Conservation (phyloP, 2,329 filamentous ascomycete species). For the Cucurbitaria berberidis region DNA sequence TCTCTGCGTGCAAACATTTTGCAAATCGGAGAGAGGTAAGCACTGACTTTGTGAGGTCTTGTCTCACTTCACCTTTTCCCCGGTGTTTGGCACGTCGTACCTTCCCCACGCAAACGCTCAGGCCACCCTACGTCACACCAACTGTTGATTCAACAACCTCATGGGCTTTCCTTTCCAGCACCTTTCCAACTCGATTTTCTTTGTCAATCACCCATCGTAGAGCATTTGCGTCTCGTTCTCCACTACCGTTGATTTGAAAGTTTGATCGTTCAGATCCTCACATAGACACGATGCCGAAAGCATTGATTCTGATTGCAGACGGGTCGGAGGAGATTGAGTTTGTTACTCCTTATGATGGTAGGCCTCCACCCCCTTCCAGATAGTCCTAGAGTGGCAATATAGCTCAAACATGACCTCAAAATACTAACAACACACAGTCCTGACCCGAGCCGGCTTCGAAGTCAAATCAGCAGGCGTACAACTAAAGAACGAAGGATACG, state of each 20-base stretch:
- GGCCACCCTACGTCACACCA: slow-evolving; percentile 14
- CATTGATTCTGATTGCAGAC: slow-evolving; percentile 48
- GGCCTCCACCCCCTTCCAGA: slow-evolving; percentile 3
- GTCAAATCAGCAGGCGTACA: slow-evolving; percentile 46
- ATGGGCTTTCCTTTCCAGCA: neutral
- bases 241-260: neutral
- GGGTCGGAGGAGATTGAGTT: slow-evolving; percentile 52
- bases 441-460: slow-evolving; percentile 48
- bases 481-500: slow-evolving; percentile 39
- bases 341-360: slow-evolving; percentile 50
- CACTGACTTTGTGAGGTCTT: neutral
- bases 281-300: slow-evolving; percentile 37
- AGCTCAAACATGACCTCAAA: neutral
- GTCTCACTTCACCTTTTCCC: neutral
- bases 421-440: slow-evolving; percentile 28
- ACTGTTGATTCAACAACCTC: neutral
- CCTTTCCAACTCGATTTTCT: neutral
- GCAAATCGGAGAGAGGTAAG: neutral
- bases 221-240: neutral
- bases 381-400: neutral
- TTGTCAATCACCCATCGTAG: neutral
- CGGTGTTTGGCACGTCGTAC: neutral
- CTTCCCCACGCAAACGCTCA: slow-evolving; percentile 6
- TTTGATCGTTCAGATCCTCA: neutral
- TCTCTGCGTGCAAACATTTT: neutral